Percentiles rank a stretch among this genome's conserved stretches.
phyloP scores from a whole-genome alignment of 169 alveolate species.

The Plasmodium vivax region DNA sequence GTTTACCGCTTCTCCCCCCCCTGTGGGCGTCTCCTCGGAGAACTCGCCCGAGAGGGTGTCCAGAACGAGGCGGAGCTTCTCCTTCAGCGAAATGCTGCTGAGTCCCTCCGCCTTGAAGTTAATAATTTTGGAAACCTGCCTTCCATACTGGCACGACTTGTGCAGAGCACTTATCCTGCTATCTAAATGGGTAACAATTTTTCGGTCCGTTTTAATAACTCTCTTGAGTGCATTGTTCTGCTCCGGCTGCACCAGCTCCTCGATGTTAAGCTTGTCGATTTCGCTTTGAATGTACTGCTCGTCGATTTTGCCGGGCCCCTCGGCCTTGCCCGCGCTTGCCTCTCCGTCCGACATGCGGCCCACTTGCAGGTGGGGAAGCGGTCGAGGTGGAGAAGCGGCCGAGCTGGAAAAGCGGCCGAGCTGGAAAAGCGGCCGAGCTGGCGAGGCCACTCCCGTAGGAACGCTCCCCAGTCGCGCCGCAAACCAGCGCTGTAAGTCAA shows the following conservation, averaged over 20 bases:
- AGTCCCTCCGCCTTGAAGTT: conserved; percentile 69
- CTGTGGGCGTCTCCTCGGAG: background rate
- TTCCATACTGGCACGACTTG: conserved; percentile 68
- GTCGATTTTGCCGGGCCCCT: background rate
- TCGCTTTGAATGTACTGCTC: conserved; percentile 54
- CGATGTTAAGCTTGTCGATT: conserved; percentile 44
- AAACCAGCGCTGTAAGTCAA: background rate
- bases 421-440: too few relatives aligned
- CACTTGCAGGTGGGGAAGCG: background rate
- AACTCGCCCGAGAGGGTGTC: conserved; percentile 18
- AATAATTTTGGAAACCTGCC: conserved; percentile 26
- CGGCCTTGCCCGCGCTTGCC: background rate
- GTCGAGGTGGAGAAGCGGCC: background rate
- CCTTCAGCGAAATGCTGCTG: conserved; percentile 33
- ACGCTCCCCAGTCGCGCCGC: too few relatives aligned
- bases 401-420: too few relatives aligned
- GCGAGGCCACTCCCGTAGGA: too few relatives aligned
- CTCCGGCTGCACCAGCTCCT: conserved; percentile 38
- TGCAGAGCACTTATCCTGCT: conserved; percentile 35
- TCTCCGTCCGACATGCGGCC: background rate
- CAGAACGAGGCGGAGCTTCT: conserved; percentile 13
- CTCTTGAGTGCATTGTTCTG: conserved; percentile 38
- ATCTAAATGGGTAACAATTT: conserved; percentile 9
- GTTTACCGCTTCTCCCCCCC: background rate
- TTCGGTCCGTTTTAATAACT: conserved; percentile 45